Percentiles rank a stretch among this genome's conserved stretches.
phyloP scores from a whole-genome alignment of 352 stramenopile genomes.

The Thalassiosira exigua region DNA sequence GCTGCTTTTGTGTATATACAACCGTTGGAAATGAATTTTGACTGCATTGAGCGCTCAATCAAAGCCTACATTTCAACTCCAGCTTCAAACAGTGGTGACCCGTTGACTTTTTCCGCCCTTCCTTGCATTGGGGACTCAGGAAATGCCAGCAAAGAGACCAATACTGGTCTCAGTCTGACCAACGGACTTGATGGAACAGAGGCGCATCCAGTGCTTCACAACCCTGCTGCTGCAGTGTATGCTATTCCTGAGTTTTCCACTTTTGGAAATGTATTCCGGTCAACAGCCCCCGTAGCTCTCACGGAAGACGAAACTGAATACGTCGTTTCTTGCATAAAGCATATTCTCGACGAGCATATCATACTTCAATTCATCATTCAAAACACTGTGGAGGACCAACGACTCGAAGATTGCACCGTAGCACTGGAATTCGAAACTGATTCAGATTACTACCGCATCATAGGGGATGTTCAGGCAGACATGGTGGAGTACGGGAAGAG shows the following conservation, averaged over 20 bases:
- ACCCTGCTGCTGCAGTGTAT: conserved; percentile 92
- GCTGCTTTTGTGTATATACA: conserved; percentile 80
- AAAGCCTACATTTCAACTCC: conserved; percentile 73
- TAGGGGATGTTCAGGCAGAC: conserved; percentile 89
- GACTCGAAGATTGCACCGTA: conserved; percentile 92
- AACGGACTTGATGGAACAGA: conserved; percentile 37
- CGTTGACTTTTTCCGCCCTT: conserved; percentile 69
- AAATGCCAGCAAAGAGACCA: conserved; percentile 30
- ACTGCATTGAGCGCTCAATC: conserved; percentile 78
- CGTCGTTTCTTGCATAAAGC: conserved; percentile 95
- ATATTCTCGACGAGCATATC: conserved; percentile 96
- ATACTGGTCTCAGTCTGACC: conserved; percentile 18
- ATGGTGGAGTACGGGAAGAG: conserved; percentile 93
- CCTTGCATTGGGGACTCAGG: conserved; percentile 78
- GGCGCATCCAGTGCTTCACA: conserved; percentile 73
- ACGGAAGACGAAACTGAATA: conserved; percentile 99
- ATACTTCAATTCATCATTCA: conserved; percentile 97
- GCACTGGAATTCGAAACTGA: conserved; percentile 87
- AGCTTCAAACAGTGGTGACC: conserved; percentile 63
- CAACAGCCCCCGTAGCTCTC: conserved; percentile 89
- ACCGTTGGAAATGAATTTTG: conserved; percentile 78
- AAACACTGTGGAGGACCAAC: conserved; percentile 99
- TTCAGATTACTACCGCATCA: conserved; percentile 91
- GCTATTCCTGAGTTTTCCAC: conserved; percentile 95
- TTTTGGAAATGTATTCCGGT: conserved; percentile 93